Evolutionary conservation across 768 basidiomycete genomes (phyloP), one percentile per base, ranked within the genome.

Genomic region (Agaricus bisporus): DNA sequence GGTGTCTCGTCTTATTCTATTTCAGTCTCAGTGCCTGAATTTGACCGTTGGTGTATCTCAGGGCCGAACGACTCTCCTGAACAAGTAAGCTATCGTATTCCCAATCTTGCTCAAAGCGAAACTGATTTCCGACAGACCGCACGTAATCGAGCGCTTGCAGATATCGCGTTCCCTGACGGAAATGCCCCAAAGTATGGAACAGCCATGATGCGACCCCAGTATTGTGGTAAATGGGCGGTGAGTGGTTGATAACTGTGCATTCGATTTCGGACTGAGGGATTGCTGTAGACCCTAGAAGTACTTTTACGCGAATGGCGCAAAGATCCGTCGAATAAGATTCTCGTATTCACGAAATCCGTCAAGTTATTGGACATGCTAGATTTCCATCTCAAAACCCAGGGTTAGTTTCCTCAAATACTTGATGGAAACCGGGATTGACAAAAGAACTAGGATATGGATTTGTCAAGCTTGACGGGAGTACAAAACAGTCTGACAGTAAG

Each of bases 291-390:
- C 0, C 71, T 94, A 7, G 75, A 84, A 54, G 71, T 73, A 6
- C 70, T 88, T 2, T 71, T 98, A 18, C 78, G 76, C 44, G 78
- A 84, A 42, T 85, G 85, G 80, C 77, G 79, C 61, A 79, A 79
- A 59, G 82, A 84, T 44, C 61, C 61, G 6, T 74, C 78, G 0
- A 94, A 90, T 69, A 98, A 97, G 70, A 91, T 97, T 38, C 74
- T 98, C 41, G 84, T 98, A 54, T 98, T 98, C 69, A 94, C 93
- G 2, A 93, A 93, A 65, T 88, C 91, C 1, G 90, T 95, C 51
- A 92, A 94, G 65, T 70, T 98, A 22, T 73, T 98, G 11, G 86
- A 88, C 15, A 91, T 94, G 83, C 69, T 97, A 25, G 81, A 87
- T 35, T 86, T 81, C 60, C 87, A 90, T 65, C 76, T 94, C 11